Percentiles rank a stretch among this genome's conserved stretches.
phyloP scores from a whole-genome alignment of 257 asterid genomes.

The Solanum chmielewskii region DNA sequence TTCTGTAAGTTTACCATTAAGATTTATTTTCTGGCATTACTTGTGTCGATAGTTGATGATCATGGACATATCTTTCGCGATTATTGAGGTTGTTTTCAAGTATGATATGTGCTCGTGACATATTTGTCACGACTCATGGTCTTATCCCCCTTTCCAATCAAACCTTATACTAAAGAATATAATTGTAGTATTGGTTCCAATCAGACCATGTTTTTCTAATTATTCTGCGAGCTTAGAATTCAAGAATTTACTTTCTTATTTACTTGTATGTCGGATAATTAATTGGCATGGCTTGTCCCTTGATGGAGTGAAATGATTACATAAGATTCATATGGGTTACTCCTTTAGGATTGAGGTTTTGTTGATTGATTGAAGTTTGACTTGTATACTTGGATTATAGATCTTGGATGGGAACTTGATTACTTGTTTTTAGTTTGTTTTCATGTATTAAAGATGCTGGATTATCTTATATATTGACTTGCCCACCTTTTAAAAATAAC shows the following conservation, averaged over 20 bases:
- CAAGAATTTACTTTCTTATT: background rate
- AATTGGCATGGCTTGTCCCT: background rate
- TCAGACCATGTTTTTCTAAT: background rate
- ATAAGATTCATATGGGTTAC: background rate
- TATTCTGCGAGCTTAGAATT: background rate
- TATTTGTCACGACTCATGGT: background rate
- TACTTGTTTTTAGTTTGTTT: background rate
- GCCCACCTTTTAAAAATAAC: background rate
- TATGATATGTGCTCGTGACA: background rate
- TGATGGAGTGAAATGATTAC: background rate
- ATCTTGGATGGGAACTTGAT: background rate
- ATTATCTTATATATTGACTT: background rate
- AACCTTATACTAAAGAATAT: background rate
- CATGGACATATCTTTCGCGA: background rate
- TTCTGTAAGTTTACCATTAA: background rate
- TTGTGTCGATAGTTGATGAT: background rate
- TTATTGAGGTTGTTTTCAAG: background rate
- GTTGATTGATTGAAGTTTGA: background rate
- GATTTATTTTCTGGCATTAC: background rate
- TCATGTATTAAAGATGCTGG: background rate
- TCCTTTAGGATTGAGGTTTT: background rate
- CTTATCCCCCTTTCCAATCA: background rate
- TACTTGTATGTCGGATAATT: background rate
- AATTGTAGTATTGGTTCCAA: background rate
- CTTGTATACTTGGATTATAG: background rate